phyloP scores from a whole-genome alignment of 106 monocot genomes.

The Dioscorea dumetorum region DNA sequence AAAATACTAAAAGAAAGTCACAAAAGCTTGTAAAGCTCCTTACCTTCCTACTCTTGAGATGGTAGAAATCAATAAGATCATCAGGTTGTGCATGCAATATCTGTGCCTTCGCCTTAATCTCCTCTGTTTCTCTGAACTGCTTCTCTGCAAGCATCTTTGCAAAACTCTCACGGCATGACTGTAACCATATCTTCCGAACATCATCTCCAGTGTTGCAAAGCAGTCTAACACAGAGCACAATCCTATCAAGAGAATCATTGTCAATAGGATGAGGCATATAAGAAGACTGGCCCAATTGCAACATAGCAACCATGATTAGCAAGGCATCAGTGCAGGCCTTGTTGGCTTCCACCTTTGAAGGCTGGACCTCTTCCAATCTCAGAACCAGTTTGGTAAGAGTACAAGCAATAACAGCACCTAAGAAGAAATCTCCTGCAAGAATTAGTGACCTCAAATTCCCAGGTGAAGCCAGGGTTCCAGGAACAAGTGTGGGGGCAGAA shows the following conservation, averaged over 20 bases:
- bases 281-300: constrained; percentile 76
- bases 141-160: constrained; percentile 88
- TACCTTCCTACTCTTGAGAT: constrained; percentile 91
- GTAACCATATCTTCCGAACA: constrained; percentile 73
- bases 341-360: constrained; percentile 59
- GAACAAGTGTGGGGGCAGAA: constrained; percentile 43
- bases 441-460: constrained; percentile 81
- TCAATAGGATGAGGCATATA: constrained; percentile 73
- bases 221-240: constrained; percentile 71
- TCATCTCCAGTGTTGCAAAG: constrained; percentile 93
- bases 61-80: constrained; percentile 97
- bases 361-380: constrained; percentile 82
- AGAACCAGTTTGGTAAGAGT: constrained; percentile 81
- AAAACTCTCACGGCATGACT: constrained; percentile 83
- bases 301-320: constrained; percentile 72
- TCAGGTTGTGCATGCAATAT: constrained; percentile 83
- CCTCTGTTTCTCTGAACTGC: constrained; percentile 76
- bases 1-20: too few relatives aligned
- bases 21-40: neutral
- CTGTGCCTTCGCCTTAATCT: constrained; percentile 71
- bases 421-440: constrained; percentile 75
- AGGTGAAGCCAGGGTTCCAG: constrained; percentile 43
- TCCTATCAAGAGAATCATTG: constrained; percentile 81
- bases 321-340: constrained; percentile 42
- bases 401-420: constrained; percentile 70